Percentiles rank a stretch among this genome's conserved stretches.
phyloP scores from a whole-genome alignment of 75 land plant species.

The Azolla pinnata region DNA sequence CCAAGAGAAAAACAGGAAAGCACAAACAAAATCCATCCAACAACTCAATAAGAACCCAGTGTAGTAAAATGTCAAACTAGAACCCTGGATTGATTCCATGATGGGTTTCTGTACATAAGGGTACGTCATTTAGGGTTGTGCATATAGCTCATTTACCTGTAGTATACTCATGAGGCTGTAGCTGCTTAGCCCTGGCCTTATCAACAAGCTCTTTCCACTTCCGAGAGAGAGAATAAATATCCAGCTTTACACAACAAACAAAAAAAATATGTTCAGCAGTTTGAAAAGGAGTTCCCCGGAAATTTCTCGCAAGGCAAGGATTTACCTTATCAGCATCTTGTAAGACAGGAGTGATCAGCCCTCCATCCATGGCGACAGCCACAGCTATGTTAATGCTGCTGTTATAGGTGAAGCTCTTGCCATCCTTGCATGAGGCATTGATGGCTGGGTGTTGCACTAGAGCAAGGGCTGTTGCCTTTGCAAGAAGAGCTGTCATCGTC shows the following conservation, averaged over 20 bases:
- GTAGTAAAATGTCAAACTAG: too few relatives aligned
- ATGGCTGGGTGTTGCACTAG: constrained; percentile 85
- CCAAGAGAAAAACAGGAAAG: neutral
- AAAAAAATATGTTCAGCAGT: too few relatives aligned
- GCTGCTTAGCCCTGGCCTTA: constrained; percentile 88
- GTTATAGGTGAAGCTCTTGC: constrained; percentile 87
- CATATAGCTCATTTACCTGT: constrained; percentile 43
- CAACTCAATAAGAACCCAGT: constrained; percentile 1
- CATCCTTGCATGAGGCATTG: constrained; percentile 87
- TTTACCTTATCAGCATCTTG: constrained; percentile 93
- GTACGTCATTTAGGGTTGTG: neutral
- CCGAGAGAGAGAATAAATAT: constrained; percentile 76
- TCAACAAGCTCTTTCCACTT: constrained; percentile 90
- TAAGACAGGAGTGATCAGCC: constrained; percentile 91
- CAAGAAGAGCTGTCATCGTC: constrained; percentile 91
- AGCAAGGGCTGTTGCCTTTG: constrained; percentile 91
- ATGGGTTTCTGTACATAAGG: too few relatives aligned
- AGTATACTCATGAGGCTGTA: constrained; percentile 83
- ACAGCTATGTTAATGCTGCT: constrained; percentile 84
- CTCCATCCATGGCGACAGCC: constrained; percentile 96
- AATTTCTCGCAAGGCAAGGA: too few relatives aligned
- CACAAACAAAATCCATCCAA: neutral
- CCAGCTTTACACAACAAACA: constrained; percentile 57
- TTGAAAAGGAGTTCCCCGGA: too few relatives aligned
- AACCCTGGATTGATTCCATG: too few relatives aligned